phyloP scores from a whole-genome alignment of 352 stramenopile species.

The Paralagenidium karlingii region DNA sequence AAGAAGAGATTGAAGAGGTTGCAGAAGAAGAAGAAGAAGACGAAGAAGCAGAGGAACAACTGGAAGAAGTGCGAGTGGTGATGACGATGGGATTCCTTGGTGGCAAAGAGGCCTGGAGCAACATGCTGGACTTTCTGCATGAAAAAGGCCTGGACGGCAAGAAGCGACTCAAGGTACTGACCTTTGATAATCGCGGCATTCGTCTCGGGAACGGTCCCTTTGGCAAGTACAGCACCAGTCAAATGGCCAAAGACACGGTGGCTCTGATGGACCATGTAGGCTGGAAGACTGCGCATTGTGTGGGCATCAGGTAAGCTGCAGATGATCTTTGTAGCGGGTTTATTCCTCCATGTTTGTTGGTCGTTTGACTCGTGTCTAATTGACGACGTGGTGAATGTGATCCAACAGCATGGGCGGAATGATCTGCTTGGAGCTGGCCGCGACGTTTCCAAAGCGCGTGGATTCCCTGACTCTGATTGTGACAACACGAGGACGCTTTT shows the following conservation, averaged over 20 bases:
- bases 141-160: conserved; percentile 13
- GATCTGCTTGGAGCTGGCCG: conserved; percentile 46
- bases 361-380: too few relatives aligned
- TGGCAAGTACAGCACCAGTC: conserved; percentile 37
- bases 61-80: conserved; percentile 12
- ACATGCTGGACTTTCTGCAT: conserved; percentile 8
- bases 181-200: conserved; percentile 45
- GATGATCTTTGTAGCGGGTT: too few relatives aligned
- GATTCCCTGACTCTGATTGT: conserved; percentile 50
- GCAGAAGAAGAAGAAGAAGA: too few relatives aligned
- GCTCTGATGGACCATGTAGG: conserved; percentile 31
- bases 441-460: conserved; percentile 24
- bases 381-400: too few relatives aligned
- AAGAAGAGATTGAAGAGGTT: too few relatives aligned
- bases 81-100: conserved; percentile 14
- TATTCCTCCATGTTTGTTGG: too few relatives aligned
- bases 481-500: conserved; percentile 38
- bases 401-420: conserved; percentile 66
- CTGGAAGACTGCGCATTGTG: conserved; percentile 32
- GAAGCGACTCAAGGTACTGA: conserved; percentile 25
- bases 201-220: conserved; percentile 26
- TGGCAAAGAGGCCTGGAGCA: conserved; percentile 10
- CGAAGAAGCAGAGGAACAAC: too few relatives aligned
- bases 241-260: conserved; percentile 45
- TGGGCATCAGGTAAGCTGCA: conserved; percentile 37